phyloP scores from a whole-genome alignment of 441 rosid genomes.

The Capsella rubella region DNA sequence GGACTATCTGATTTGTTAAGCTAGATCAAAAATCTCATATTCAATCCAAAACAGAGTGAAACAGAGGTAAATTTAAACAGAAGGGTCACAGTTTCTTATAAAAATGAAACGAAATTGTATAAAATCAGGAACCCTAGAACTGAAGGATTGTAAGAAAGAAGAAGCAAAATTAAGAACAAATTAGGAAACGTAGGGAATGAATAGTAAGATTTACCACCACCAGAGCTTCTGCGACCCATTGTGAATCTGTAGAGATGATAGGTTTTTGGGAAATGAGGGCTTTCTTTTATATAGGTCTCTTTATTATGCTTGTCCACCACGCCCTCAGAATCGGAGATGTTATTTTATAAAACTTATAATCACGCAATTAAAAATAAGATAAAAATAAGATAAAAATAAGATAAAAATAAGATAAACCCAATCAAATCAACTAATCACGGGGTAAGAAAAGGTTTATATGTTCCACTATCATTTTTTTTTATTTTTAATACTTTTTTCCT shows the following conservation, averaged over 20 bases:
- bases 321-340: conserved; percentile 21
- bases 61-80: not conserved
- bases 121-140: conserved; percentile 9
- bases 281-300: conserved; percentile 3
- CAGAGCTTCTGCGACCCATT: conserved; percentile 22
- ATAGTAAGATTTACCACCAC: conserved; percentile 3
- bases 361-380: not conserved
- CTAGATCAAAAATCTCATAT: not conserved
- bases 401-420: too few species aligned
- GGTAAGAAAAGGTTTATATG: too few species aligned
- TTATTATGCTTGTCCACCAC: conserved; percentile 21
- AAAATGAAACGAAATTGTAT: conserved; percentile 3
- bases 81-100: not conserved
- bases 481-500: too few species aligned
- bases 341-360: too few species aligned
- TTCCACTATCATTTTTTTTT: too few species aligned
- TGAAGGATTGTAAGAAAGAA: not conserved
- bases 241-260: not conserved
- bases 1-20: not conserved
- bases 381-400: too few species aligned
- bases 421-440: too few species aligned
- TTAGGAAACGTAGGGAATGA: too few species aligned
- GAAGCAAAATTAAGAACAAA: not conserved
- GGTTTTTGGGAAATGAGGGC: not conserved
- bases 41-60: not conserved